Base-by-base conservation (phyloP, 2,329 filamentous ascomycete species). In the Talaromyces sp. region DNA sequence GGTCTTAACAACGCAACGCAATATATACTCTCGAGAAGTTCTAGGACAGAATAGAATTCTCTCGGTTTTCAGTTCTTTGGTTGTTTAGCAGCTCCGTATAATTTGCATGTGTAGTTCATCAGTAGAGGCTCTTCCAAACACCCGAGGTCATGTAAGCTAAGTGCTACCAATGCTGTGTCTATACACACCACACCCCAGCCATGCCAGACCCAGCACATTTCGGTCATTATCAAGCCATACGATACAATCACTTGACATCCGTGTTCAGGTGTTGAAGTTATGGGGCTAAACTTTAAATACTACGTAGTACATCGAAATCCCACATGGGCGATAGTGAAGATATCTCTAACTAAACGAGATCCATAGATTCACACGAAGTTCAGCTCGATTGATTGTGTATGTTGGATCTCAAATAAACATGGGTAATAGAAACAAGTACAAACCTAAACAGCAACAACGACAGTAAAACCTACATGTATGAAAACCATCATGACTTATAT, bases 11-110 rank as follows among this genome's bases (percentile, higher is more conserved):
- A 46, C 21, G 25, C 46, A 50, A 54, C 11, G 31, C 50, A 54
- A 54, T 31, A 31, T 8, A 46, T 25, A 40, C 44, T 60, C 6
- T 25, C 6, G 44, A 52, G 44, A 40, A 52, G 35, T 52, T 60
- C 58, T 60, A 60, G 58, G 31, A 48, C 25, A 44, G 48, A 52
- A 60, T 60, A 39, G 58, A 31, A 52, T 40, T 42, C 39, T 60
- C 58, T 60, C 35, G 28, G 16, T 23, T 60, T 40, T 40, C n/a
- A n/a, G n/a, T 40, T 21, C 16, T 28, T n/a, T 31, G 28, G 31
- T 39, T 25, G 16, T 23, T 1, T 48, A 6, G 12, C 1, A 14
- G 11, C 11, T 48, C 5, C 11, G 1, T 48, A 23, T 48, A 21
- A 25, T 14, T 25, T 46, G 42, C 21, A n/a, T n/a, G n/a, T n/a